A percentile compares a stretch with the other conserved stretches of the same genome.
Evolutionary conservation across 371 early-diverging fungal species (phyloP).

Genomic region (Apophysomyces ossiformis): DNA sequence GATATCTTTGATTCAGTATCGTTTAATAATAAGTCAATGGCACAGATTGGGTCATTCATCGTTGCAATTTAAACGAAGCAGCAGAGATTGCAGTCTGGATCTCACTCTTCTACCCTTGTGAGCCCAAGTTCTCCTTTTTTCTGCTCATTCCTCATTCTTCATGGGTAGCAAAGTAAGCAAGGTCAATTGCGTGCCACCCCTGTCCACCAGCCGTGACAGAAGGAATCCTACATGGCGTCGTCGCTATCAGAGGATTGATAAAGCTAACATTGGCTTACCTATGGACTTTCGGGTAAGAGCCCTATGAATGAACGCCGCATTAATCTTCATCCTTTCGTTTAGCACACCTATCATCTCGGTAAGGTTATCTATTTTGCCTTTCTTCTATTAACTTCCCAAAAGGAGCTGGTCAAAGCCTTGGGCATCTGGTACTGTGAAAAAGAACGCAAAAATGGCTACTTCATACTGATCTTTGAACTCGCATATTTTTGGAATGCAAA

Average conservation of each 20-base stretch:
- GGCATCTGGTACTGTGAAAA: background rate
- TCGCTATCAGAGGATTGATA: conserved; percentile 25
- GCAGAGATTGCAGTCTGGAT: conserved; percentile 17
- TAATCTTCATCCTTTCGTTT: background rate
- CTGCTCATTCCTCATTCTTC: conserved; percentile 2
- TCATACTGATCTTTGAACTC: background rate
- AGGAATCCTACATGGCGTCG: conserved; percentile 19
- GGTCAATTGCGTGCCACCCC: conserved; percentile 29
- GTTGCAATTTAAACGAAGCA: conserved; percentile 8
- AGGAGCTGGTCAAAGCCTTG: background rate
- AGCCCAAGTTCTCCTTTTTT: conserved; percentile 13
- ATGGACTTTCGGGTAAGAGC: conserved; percentile 40
- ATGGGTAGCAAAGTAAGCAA: conserved; percentile 41
- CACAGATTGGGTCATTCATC: background rate
- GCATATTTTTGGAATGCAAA: background rate
- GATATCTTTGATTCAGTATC: no score
- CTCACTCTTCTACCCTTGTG: conserved; percentile 6
- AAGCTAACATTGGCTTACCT: conserved; percentile 34
- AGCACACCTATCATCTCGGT: conserved; percentile 48
- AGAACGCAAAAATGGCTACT: background rate
- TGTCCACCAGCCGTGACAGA: conserved; percentile 18
- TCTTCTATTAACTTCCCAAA: background rate
- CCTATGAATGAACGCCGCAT: background rate
- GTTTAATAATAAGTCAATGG: no score
- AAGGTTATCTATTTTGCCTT: conserved; percentile 14